Percentiles rank a stretch among this genome's conserved stretches.
Evolutionary conservation across 352 stramenopile genomes (phyloP).

Genomic region (Globisporangium cystogenes): DNA sequence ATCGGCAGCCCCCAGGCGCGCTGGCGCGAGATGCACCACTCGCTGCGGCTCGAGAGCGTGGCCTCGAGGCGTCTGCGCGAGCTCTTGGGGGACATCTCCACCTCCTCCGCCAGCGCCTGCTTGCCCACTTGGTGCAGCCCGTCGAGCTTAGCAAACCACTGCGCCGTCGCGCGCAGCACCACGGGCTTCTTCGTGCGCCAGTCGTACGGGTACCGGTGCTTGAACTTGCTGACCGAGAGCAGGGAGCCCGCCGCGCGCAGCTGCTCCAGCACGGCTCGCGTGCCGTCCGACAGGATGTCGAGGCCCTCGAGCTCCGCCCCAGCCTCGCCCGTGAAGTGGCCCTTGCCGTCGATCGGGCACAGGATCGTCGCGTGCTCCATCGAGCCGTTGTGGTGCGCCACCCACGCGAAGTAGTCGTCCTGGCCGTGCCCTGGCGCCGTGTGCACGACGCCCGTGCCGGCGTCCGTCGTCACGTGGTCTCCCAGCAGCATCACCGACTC

Average conservation of each 20-base stretch:
- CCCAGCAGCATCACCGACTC: constrained; percentile 87
- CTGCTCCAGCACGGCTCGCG: constrained; percentile 87
- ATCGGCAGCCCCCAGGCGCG: constrained; percentile 98
- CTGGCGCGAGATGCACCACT: constrained; percentile 99
- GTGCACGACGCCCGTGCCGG: constrained; percentile 98
- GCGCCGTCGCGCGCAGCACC: constrained; percentile 96
- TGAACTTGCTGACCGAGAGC: constrained; percentile 85
- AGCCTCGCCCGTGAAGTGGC: constrained; percentile 88
- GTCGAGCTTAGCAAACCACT: constrained; percentile 98
- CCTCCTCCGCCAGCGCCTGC: constrained; percentile 43
- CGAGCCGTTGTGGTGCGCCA: constrained; percentile 33
- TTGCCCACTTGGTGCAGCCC: constrained; percentile 84
- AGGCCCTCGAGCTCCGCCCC: constrained; percentile 85
- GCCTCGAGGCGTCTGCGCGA: constrained; percentile 80
- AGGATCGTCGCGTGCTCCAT: constrained; percentile 29
- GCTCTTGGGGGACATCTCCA: constrained; percentile 91
- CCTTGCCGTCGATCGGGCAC: constrained; percentile 64
- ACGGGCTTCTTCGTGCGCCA: constrained; percentile 99
- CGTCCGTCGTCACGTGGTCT: constrained; percentile 97
- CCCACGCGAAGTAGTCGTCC: constrained; percentile 91
- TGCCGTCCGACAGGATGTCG: constrained; percentile 91
- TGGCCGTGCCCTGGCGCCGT: constrained; percentile 97
- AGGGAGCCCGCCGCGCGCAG: constrained; percentile 79
- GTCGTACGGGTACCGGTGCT: constrained; percentile 98
- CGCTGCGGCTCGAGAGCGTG: constrained; percentile 85